Evolutionary conservation across 371 early-diverging fungal species (phyloP).

Genomic region (Haplosporangium sp.): DNA sequence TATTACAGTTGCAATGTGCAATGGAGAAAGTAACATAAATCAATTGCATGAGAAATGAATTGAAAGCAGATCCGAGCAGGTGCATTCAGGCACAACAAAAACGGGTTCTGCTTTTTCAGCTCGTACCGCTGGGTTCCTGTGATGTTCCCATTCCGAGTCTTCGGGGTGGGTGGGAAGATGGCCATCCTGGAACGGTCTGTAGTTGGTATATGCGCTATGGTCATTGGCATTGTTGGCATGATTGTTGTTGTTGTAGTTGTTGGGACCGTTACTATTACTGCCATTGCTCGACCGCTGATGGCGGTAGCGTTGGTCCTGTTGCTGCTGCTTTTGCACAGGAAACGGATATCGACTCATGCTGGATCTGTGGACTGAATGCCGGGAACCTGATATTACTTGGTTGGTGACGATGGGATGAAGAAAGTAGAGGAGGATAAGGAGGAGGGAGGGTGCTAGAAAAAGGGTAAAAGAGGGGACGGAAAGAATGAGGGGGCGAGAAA

Average conservation of each 20-base stretch:
- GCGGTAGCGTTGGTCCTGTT: not conserved
- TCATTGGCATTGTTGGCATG: not conserved
- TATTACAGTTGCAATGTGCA: not conserved
- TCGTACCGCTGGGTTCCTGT: slow-evolving; percentile 35
- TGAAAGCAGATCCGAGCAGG: too few relatives aligned
- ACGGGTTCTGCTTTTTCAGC: not conserved
- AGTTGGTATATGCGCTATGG: not conserved
- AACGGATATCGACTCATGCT: slow-evolving; percentile 28
- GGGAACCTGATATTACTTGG: not conserved
- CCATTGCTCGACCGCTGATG: too few relatives aligned
- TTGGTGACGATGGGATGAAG: slow-evolving; percentile 2
- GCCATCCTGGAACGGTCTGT: slow-evolving; percentile 40
- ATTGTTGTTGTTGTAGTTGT: not conserved
- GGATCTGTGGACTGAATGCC: too few relatives aligned
- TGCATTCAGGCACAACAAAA: too few relatives aligned
- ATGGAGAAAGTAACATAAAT: slow-evolving; percentile 1
- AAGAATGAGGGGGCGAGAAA: not conserved
- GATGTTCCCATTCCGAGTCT: slow-evolving; percentile 31
- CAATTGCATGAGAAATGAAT: slow-evolving; percentile 7
- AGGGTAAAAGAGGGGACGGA: not conserved
- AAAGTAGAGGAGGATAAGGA: slow-evolving; percentile 1
- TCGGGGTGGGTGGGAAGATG: slow-evolving; percentile 21
- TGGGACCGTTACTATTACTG: not conserved
- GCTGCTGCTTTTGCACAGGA: slow-evolving; percentile 3
- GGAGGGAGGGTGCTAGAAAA: slow-evolving; percentile 7